Evolutionary conservation across 306 rosid species (phyloP), one percentile per base, ranked within the genome.

Genomic region (Delonix regia): DNA sequence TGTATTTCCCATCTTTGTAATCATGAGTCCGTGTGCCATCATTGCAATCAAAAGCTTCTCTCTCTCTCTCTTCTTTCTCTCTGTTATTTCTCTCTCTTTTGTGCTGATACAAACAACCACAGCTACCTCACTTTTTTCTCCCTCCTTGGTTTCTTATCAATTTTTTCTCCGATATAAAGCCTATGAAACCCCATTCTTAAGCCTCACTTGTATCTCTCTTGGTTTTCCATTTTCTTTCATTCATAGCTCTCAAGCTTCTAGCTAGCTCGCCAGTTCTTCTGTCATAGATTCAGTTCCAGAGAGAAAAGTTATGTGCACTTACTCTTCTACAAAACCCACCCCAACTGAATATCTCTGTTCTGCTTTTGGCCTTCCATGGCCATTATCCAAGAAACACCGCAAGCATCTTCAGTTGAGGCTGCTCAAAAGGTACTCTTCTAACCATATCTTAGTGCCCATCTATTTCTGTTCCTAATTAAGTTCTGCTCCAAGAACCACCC

Each of bases 1-100:
- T 78, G 75, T 84, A 44, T 82, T 75, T 78, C 56, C 64, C 91
- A 84, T 70, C 84, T 81, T 80, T 66, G 96, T 88, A 89, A 94
- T 94, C 86, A 94, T 87, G 86, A 90, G 77, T 69, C 83, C 87
- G 82, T 76, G 56, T 79, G 89, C 82, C 93, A 91, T 91, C 96
- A 91, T 94, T 90, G 68, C 94, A 22, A 74, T 52, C 73, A 76
- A 88, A 88, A 84, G 66, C 80, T 84, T 83, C 83, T 63, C 73
- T 80, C 74, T 70, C 81, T 79, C 82, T 85, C 85, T 80, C 80
- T 62, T 16, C 9, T 9, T 41, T 9, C 9, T 9, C 9, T 11
- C 8, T 11, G 1, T 16, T 44, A 78, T 47, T 74, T 41, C 73
- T 63, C 85, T 86, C 75, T 49, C 56, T 13, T 42, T 55, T 49